These are phyloP conservation scores for Phoma sp. DNA, from an alignment of 2,329 filamentous ascomycete genomes.

Conservation along the genomic window DNA sequence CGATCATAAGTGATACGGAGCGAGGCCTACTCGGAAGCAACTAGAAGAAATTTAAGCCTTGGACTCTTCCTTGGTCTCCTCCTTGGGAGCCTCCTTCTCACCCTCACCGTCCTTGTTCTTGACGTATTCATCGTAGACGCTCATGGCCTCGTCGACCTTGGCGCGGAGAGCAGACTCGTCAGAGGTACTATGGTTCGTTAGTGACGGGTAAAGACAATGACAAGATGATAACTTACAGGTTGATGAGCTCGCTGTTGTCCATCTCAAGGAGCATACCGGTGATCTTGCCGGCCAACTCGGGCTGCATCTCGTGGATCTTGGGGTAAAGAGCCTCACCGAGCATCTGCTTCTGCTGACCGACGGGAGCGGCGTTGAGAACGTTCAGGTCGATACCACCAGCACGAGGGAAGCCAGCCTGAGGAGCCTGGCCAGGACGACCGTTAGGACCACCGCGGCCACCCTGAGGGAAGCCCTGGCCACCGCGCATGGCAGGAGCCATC, in stretches of 20 bases:
- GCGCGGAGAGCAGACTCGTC: conserved; percentile 86
- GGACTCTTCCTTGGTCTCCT: conserved; percentile 55
- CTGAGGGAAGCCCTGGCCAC: conserved; percentile 49
- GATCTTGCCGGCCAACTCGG: conserved; percentile 97
- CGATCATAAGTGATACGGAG: conserved; percentile 33
- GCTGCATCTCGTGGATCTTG: conserved; percentile 95
- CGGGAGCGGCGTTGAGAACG: conserved; percentile 59
- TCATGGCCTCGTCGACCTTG: conserved; percentile 97
- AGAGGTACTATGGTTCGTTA: conserved; percentile 69
- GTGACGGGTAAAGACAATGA: conserved; percentile 33
- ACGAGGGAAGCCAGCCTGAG: conserved; percentile 41
- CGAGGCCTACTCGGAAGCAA: conserved; percentile 40
- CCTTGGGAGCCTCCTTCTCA: conserved; percentile 47
- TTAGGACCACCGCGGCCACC: conserved; percentile 45
- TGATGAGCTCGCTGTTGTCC: conserved; percentile 93
- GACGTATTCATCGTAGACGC: conserved; percentile 95
- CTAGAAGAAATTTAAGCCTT: conserved; percentile 46
- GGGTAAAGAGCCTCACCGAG: conserved; percentile 97
- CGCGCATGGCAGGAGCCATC: conserved; percentile 59
- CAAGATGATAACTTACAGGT: conserved; percentile 74
- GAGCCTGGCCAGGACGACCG: conserved; percentile 41
- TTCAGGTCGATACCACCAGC: conserved; percentile 56
- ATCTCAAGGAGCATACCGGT: conserved; percentile 99
- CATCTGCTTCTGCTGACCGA: conserved; percentile 95
- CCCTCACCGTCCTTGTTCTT: conserved; percentile 71